Percentiles rank a stretch among this genome's conserved stretches.
Conservation (phyloP, 805 yeast genomes). For the Wickerhamiella azymoides region DNA sequence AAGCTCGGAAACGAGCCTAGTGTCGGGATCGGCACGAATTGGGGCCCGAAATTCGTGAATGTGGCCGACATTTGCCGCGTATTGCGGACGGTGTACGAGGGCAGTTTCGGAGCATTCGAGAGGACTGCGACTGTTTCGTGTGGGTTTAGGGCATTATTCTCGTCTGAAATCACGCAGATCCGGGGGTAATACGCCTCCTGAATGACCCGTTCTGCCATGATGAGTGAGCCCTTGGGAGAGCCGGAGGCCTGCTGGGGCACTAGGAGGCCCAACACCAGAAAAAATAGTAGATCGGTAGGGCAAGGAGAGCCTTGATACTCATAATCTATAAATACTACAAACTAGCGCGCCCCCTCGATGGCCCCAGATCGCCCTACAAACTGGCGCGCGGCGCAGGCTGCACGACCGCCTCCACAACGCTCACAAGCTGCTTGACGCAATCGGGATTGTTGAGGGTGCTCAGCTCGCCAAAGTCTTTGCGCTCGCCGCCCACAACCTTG, state of each 20-base stretch:
- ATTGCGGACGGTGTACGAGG: slow-evolving; percentile 36
- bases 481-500: slow-evolving; percentile 74
- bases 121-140: background rate
- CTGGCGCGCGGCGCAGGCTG: slow-evolving; percentile 2
- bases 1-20: slow-evolving; percentile 6
- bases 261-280: too few relatives aligned
- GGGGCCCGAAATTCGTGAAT: slow-evolving; percentile 38
- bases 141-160: background rate
- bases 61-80: slow-evolving; percentile 37
- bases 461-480: slow-evolving; percentile 73
- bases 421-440: slow-evolving; percentile 55
- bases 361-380: too few relatives aligned
- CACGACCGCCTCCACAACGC: slow-evolving; percentile 35
- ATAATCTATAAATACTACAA: background rate
- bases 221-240: background rate
- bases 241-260: background rate
- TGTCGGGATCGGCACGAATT: slow-evolving; percentile 27
- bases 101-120: slow-evolving; percentile 18
- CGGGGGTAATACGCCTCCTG: slow-evolving; percentile 5
- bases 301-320: too few relatives aligned
- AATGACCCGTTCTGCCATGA: background rate
- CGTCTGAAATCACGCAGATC: background rate
- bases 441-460: slow-evolving; percentile 74
- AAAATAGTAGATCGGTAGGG: background rate
- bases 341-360: too few relatives aligned